A percentile compares a stretch with the other conserved stretches of the same genome.
These are phyloP conservation scores for Lactarius sanguifluus DNA, from an alignment of 768 basidiomycete species.

Conservation along the genomic window DNA sequence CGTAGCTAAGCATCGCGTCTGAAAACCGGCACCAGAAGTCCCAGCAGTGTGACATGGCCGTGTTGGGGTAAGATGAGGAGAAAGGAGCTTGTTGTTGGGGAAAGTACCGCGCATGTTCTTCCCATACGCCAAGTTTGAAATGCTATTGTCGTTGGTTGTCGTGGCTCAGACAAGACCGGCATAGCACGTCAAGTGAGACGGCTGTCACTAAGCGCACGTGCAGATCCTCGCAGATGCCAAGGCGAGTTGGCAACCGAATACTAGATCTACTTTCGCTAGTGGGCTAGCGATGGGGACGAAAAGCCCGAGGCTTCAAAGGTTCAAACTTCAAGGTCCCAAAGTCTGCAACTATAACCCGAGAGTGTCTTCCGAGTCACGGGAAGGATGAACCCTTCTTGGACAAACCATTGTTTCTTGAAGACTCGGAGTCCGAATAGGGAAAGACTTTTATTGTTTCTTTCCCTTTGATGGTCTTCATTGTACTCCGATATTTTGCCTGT, in stretches of 20 bases:
- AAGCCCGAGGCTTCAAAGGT: too few relatives aligned
- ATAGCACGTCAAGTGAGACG: background rate
- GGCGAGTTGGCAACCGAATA: background rate
- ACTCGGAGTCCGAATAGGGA: background rate
- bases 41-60: too few relatives aligned
- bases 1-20: background rate
- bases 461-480: too few relatives aligned
- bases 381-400: too few relatives aligned
- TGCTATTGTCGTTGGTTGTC: background rate
- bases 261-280: background rate
- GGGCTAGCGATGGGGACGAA: background rate
- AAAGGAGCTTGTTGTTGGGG: background rate
- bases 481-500: too few relatives aligned
- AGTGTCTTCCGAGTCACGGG: background rate
- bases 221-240: background rate
- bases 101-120: background rate
- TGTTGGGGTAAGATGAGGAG: background rate
- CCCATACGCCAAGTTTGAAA: background rate
- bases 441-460: background rate
- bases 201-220: background rate
- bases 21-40: background rate
- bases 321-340: too few relatives aligned
- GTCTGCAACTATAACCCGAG: too few relatives aligned
- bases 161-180: background rate
- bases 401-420: background rate